Evolutionary conservation across 2,329 filamentous ascomycete species (phyloP).

Genomic region (Polychaeton citri): DNA sequence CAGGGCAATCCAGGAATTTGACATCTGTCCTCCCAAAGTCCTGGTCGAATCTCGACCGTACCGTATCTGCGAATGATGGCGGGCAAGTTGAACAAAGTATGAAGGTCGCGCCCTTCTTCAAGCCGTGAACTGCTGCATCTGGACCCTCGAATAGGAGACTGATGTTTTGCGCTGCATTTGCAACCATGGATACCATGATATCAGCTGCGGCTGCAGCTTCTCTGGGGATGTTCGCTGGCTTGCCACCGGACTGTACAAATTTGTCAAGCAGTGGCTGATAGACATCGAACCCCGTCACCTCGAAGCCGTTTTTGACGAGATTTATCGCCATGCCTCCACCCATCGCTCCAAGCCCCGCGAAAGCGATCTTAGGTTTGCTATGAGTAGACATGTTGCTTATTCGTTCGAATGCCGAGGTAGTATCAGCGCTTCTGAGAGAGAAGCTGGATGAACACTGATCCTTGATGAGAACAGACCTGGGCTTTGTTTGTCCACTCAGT

Average conservation of each 20-base stretch:
- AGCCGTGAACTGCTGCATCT: constrained; percentile 36
- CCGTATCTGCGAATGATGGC: constrained; percentile 48
- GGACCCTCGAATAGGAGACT: constrained; percentile 49
- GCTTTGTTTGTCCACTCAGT: too few species aligned
- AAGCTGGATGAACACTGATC: too few species aligned
- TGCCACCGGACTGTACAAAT: constrained; percentile 51
- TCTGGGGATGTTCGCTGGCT: constrained; percentile 43
- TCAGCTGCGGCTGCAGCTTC: constrained; percentile 47
- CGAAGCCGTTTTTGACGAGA: constrained; percentile 52
- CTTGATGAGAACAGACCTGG: too few species aligned
- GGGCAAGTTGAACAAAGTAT: constrained; percentile 60
- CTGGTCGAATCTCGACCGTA: constrained; percentile 43
- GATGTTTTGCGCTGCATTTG: constrained; percentile 56
- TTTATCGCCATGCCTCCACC: constrained; percentile 71
- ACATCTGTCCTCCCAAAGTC: constrained; percentile 46
- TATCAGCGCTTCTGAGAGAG: too few species aligned
- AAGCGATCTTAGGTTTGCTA: constrained; percentile 41
- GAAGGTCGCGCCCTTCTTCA: constrained; percentile 47
- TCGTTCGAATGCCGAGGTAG: too few species aligned
- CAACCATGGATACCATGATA: constrained; percentile 63
- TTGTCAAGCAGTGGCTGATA: constrained; percentile 52
- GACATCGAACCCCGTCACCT: constrained; percentile 59
- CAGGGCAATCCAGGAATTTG: constrained; percentile 55
- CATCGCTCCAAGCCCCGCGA: constrained; percentile 70
- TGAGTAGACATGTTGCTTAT: constrained; percentile 1